Evolutionary conservation across 768 basidiomycete species (phyloP), one percentile per base, ranked within the genome.

Genomic region (Lactarius vividus): DNA sequence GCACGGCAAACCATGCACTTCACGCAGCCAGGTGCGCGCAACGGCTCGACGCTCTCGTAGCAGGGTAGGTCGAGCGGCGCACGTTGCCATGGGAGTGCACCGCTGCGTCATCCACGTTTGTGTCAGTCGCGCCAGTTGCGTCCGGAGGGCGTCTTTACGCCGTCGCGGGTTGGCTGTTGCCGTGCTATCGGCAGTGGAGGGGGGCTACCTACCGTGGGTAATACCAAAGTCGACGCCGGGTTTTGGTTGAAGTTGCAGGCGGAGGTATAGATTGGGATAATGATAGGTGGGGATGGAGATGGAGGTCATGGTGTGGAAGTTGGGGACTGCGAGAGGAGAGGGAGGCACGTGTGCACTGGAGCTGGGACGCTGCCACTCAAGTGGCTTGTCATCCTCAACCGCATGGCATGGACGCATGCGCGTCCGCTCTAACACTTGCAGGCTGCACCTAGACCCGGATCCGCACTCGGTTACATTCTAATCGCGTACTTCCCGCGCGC

Each of bases 11-110:
- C 8, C 60, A 33, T 9, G 49, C 49, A 20, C 60, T 46, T 46
- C 60, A 53, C 23, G 60, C 60, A 13, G 59, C 60, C 60, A 26
- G 59, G 11, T 61, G 59, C 31, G 16, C 59, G 59, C 33, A 46
- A 61, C 20, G 59, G 46, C 59, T 35, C 59, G n/a, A 61, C 31
- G n/a, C 44, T 13, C 31, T 29, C 20, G 59, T n/a, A n/a, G n/a
- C n/a, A n/a, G n/a, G n/a, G n/a, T n/a, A n/a, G n/a, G n/a, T n/a
- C n/a, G n/a, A n/a, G n/a, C n/a, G n/a, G n/a, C n/a, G n/a, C 35
- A 35, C 35, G 35, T 11, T 35, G 11, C 35, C 2, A 35, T 11
- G 35, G 11, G 35, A 35, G 11, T 11, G 44, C 28, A 57, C 29
- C 3, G 60, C 44, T 0, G 59, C 54, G 33, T 49, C 64, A 44